phyloP scores from a whole-genome alignment of 495 filamentous ascomycete genomes.

The Halenospora varia region DNA sequence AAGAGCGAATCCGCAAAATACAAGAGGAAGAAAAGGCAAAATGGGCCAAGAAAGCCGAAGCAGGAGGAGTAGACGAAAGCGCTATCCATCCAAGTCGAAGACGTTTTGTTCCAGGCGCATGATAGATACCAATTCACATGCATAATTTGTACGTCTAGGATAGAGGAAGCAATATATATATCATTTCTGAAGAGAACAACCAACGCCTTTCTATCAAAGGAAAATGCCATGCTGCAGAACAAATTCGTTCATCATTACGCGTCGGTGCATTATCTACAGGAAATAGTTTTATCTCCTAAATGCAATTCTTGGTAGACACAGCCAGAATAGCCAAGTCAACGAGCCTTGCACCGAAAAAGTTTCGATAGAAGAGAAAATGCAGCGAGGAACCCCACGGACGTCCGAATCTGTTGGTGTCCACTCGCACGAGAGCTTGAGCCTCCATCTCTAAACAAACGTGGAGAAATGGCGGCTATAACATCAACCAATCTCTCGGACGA shows the following conservation, averaged over 20 bases:
- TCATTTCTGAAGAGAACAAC: neutral
- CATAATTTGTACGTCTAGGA: neutral
- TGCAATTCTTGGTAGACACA: neutral
- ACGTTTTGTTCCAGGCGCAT: conserved; percentile 34
- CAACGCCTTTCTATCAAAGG: neutral
- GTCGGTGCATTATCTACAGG: conserved; percentile 26
- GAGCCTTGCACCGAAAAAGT: conserved; percentile 5
- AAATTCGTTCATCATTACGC: neutral
- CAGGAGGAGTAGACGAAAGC: conserved; percentile 29
- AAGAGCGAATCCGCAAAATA: conserved; percentile 60
- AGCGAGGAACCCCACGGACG: no score
- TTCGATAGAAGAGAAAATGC: conserved; percentile 9
- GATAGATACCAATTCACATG: neutral
- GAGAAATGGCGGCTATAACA: conserved; percentile 14
- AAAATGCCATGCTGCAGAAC: neutral
- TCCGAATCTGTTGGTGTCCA: no score
- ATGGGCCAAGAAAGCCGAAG: no score
- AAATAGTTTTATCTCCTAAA: conserved; percentile 7
- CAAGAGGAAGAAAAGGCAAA: conserved; percentile 45
- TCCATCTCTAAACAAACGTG: conserved; percentile 21
- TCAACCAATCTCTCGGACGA: neutral
- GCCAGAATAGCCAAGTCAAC: no score
- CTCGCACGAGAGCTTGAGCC: conserved; percentile 18
- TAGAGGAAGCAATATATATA: neutral
- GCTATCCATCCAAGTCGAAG: conserved; percentile 58